Conservation (phyloP, 257 asterid species). For the Thymus mandschuricus region DNA sequence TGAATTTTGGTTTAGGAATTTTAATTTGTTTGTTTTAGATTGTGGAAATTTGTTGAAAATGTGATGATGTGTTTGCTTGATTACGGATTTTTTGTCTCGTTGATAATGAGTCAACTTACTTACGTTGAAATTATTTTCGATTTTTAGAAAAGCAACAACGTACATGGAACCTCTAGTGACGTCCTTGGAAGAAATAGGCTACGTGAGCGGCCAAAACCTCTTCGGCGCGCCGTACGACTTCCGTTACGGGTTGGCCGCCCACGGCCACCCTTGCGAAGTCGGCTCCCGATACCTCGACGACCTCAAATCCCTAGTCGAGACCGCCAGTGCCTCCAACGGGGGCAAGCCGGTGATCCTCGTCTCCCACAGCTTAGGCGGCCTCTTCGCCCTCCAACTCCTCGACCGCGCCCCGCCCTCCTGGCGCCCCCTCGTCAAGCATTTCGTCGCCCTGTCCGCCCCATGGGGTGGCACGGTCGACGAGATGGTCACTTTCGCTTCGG, state of each 20-base stretch:
- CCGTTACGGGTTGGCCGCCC: conserved; percentile 74
- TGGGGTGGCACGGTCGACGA: conserved; percentile 92
- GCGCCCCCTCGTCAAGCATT: conserved; percentile 70
- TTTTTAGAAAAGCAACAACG: conserved; percentile 57
- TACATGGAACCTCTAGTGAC: conserved; percentile 79
- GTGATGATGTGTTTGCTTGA: background rate
- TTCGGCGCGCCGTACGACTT: conserved; percentile 94
- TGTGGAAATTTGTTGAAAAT: background rate
- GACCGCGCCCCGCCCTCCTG: conserved; percentile 49
- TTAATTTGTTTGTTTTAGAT: background rate
- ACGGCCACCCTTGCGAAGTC: conserved; percentile 60
- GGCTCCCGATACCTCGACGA: conserved; percentile 59
- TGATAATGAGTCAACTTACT: too few species aligned
- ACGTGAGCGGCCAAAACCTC: conserved; percentile 54
- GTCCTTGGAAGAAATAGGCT: conserved; percentile 64
- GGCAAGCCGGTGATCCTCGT: conserved; percentile 65
- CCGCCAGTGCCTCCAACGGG: conserved; percentile 53
- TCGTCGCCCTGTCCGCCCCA: conserved; percentile 70
- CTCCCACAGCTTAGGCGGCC: conserved; percentile 82
- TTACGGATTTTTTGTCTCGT: background rate
- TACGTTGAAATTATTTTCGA: background rate
- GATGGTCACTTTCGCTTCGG: conserved; percentile 76
- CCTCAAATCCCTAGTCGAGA: conserved; percentile 56
- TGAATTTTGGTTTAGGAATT: background rate
- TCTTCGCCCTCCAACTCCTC: conserved; percentile 67